Evolutionary conservation across 2,329 filamentous ascomycete species (phyloP), one percentile per base, ranked within the genome.

Genomic region (Penicillium digitatum): DNA sequence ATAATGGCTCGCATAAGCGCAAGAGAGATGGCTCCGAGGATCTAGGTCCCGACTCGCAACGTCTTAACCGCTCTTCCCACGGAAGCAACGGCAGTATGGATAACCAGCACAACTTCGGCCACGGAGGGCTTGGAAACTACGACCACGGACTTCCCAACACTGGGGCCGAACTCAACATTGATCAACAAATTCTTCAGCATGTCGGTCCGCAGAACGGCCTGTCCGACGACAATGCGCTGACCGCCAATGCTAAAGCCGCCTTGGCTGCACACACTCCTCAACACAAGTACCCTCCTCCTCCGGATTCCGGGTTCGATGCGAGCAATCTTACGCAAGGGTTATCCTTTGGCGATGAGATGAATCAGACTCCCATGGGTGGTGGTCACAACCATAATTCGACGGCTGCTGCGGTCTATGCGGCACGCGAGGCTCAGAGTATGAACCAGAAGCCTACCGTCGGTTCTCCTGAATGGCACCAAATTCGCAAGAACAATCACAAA

Each of bases 401-500:
- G 38, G 84, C 84, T 47, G 83, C 82, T 20, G 84, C 84, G 55
- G 72, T 74, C 39, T 78, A 81, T 51, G 78, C 81, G 53, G 76
- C 78, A 42, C 75, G 81, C 31, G 80, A 80, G 61, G 78, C 76
- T 16, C 78, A 78, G 61, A 73, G 77, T 62, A 73, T 81, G 67
- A 72, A 78, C 52, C 76, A 81, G 55, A 97, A 96, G 74, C 92
- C 92, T 8, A 84, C 87, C 7, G 94, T 97, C n/a, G 94, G 94
- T 2, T 94, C 91, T 2, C 90, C 95, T 51, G 93, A 97, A 74
- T 99, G 94, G 94, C 94, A 99, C 73, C 95, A 95, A 73, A 87
- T 95, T 66, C 86, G 94, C 59, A 94, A 95, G 71, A 93, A 97
- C 68, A 99, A 97, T 62, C 94, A 99, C 78, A 99, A 99, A 83